A percentile compares a stretch with the other conserved stretches of the same genome.
These are phyloP conservation scores for Penicillium thymicola DNA, from an alignment of 2,329 filamentous ascomycete species.

Conservation along the genomic window DNA sequence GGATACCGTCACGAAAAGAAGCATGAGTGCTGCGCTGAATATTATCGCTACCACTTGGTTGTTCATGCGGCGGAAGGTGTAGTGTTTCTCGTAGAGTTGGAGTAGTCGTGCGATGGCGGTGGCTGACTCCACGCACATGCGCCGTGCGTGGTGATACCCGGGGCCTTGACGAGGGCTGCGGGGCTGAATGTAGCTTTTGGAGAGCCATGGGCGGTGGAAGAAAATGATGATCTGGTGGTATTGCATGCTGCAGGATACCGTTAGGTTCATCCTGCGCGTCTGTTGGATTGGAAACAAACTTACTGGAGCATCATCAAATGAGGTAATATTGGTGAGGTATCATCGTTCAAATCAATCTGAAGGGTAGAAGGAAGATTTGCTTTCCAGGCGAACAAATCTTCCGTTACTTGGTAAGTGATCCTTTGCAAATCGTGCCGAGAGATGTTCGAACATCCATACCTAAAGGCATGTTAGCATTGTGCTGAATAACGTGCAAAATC, in stretches of 20 bases:
- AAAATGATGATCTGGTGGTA: constrained; percentile 46
- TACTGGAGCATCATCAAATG: constrained; percentile 45
- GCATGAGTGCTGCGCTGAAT: constrained; percentile 44
- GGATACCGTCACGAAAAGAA: constrained; percentile 39
- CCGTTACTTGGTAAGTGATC: constrained; percentile 35
- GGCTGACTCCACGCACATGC: constrained; percentile 44
- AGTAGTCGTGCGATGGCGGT: constrained; percentile 42
- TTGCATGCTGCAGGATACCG: constrained; percentile 36
- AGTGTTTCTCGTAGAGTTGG: constrained; percentile 41
- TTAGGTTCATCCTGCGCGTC: neutral
- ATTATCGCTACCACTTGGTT: constrained; percentile 46
- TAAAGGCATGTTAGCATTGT: constrained; percentile 20
- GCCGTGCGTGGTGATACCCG: constrained; percentile 44
- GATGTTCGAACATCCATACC: constrained; percentile 39
- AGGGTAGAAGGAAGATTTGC: constrained; percentile 38
- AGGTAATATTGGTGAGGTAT: constrained; percentile 34
- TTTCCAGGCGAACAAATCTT: constrained; percentile 43
- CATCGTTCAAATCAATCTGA: constrained; percentile 35
- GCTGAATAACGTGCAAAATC: neutral
- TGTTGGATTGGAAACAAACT: neutral
- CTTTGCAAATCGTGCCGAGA: constrained; percentile 38
- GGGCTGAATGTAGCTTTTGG: constrained; percentile 43
- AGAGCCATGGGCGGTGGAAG: constrained; percentile 45
- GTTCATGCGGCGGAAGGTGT: constrained; percentile 45
- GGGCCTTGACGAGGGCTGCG: constrained; percentile 41